Percentiles rank a stretch among this genome's conserved stretches.
Evolutionary conservation across 164 flowering plant genomes (phyloP).

Genomic region (Tetrastigma voinierianum): DNA sequence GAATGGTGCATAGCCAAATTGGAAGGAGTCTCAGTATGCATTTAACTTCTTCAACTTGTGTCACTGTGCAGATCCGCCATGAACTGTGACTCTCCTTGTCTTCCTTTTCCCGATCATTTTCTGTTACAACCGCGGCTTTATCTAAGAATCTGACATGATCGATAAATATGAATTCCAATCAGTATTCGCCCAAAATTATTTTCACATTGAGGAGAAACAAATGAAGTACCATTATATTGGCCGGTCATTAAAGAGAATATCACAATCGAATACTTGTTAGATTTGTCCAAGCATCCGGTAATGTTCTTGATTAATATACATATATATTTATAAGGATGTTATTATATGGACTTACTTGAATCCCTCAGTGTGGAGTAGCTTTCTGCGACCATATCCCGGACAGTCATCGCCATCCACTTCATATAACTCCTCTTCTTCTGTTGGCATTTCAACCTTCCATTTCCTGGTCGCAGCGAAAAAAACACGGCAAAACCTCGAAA

Average conservation of each 20-base stretch:
- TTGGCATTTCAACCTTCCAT: constrained; percentile 30
- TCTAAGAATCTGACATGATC: constrained; percentile 51
- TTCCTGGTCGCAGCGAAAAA: constrained; percentile 52
- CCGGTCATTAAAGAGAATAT: not conserved
- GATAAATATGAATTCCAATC: not conserved
- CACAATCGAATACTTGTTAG: not conserved
- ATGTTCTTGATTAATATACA: no score
- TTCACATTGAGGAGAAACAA: no score
- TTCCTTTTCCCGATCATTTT: constrained; percentile 16
- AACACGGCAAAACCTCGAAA: constrained; percentile 56
- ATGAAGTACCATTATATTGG: no score
- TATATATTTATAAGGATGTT: no score
- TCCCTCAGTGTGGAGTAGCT: constrained; percentile 52
- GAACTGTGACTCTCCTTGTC: constrained; percentile 16
- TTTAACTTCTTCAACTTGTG: constrained; percentile 82
- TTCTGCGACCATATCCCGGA: constrained; percentile 26
- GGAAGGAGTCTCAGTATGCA: constrained; percentile 69
- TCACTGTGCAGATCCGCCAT: constrained; percentile 60
- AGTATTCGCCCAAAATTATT: not conserved
- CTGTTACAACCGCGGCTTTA: constrained; percentile 49
- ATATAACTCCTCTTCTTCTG: constrained; percentile 27
- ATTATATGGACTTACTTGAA: constrained; percentile 41
- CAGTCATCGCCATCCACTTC: constrained; percentile 25
- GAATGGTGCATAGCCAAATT: constrained; percentile 72
- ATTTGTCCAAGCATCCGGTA: not conserved